Conservation (phyloP, 192 early-diverging fungal genomes). For the Coemansia sp. region DNA sequence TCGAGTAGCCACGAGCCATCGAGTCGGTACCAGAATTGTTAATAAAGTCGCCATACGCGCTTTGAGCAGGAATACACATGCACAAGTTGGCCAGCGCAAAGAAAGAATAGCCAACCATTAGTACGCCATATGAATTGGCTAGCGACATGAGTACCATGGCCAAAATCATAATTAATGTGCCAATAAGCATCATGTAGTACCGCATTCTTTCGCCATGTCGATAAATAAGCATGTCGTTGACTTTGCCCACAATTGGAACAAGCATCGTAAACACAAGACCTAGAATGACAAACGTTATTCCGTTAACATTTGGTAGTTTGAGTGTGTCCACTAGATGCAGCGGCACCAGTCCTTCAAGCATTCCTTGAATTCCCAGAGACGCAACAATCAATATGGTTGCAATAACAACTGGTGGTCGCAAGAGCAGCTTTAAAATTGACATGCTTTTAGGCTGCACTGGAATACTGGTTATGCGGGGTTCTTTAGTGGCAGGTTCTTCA, state of each 20-base stretch:
- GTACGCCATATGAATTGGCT: constrained; percentile 18
- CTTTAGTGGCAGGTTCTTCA: neutral
- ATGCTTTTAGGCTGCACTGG: neutral
- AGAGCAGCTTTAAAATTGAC: constrained; percentile 4
- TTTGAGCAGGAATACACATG: constrained; percentile 36
- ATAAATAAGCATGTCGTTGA: constrained; percentile 23
- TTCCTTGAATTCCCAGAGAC: constrained; percentile 34
- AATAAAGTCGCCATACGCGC: constrained; percentile 44
- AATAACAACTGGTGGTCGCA: constrained; percentile 25
- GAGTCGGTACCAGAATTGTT: constrained; percentile 18
- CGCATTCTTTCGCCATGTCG: constrained; percentile 26
- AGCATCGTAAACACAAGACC: constrained; percentile 26
- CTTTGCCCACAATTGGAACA: constrained; percentile 22
- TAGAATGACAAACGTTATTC: constrained; percentile 34
- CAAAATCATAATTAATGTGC: constrained; percentile 15
- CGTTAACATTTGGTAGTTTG: constrained; percentile 9
- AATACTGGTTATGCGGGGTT: neutral
- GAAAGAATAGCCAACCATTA: constrained; percentile 38
- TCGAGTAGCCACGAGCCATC: constrained; percentile 32
- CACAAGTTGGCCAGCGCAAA: constrained; percentile 26
- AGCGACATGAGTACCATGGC: constrained; percentile 23
- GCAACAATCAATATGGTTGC: constrained; percentile 21
- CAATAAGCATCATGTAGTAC: constrained; percentile 25
- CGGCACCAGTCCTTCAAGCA: constrained; percentile 33
- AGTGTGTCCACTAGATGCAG: constrained; percentile 29